Evolutionary conservation across 1,284 basidiomycete genomes (phyloP), one percentile per base, ranked within the genome.

Genomic region (Sanghuangporus sanghuang): DNA sequence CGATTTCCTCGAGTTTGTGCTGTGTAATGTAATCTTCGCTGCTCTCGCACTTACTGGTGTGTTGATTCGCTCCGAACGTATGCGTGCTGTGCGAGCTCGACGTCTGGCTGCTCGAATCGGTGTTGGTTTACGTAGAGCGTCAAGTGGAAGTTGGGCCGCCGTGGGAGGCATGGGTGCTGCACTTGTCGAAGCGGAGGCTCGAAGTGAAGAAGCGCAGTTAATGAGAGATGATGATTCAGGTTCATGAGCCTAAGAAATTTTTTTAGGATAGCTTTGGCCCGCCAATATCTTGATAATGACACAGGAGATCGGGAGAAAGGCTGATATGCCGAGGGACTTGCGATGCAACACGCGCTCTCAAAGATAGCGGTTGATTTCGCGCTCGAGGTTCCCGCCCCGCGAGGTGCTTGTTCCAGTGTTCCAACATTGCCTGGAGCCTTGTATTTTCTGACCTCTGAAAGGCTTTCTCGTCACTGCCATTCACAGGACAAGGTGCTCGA

Each of bases 1-100:
- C 4, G 91, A 93, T 73, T 96, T 92, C 71, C 92, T 86, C 76
- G 93, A 96, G 73, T 96, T 96, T 73, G 77, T 95, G 3, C 91
- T 85, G 39, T 87, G 89, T 72, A 96, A 95, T 72, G 68, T 92
- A 44, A 71, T 89, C 6, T 86, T 96, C 70, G 85, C 86, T 1
- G 75, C 82, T 1, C 74, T 90, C 7, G 85, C 90, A 0, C 74
- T 93, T 18, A 76, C 79, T 4, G 76, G 93, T 18, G 79, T 93
- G 54, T 79, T 89, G 59, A 79, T 85, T 61, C 81, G 93, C 57
- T 85, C 87, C 40, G 85, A 83, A 66, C 81, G 85, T 65, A 76
- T 93, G 66, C 85, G 89, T 58, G 79, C 85, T 14, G 76, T 86
- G 67, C 92, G 93, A 65, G 90, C 93, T 60, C 81, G 90, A 62